phyloP scores from a whole-genome alignment of 169 alveolate species.

The Amoebophrya sp. region DNA sequence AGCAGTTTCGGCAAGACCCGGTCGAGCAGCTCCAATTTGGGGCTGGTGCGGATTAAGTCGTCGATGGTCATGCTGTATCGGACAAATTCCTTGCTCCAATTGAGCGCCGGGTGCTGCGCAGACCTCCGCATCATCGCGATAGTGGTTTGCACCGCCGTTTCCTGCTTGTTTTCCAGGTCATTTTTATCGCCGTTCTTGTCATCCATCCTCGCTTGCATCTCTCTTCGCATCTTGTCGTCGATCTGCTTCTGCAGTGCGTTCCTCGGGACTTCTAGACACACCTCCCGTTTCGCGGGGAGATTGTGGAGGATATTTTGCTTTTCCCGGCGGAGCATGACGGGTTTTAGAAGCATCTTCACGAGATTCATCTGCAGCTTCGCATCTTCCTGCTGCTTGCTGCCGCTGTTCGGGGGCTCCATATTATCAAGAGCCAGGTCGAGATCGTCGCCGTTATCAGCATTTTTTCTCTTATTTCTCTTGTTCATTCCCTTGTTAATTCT shows the following conservation, averaged over 20 bases:
- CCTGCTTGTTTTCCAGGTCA: no score
- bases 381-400: not conserved
- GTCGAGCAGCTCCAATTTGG: not conserved
- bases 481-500: no score
- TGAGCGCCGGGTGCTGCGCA: not conserved
- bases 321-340: not conserved
- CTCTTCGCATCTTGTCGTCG: not conserved
- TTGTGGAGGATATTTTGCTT: not conserved
- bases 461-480: no score
- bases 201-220: no score
- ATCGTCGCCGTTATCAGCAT: no score
- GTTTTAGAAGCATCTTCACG: not conserved
- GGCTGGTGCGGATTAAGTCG: not conserved
- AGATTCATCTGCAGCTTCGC: not conserved
- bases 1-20: not conserved
- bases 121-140: not conserved
- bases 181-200: no score
- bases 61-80: not conserved
- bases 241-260: not conserved
- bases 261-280: not conserved
- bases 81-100: not conserved
- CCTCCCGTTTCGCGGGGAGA: not conserved
- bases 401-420: not conserved
- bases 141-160: no score
- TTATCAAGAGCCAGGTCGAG: no score